A percentile compares a stretch with the other conserved stretches of the same genome.
These are phyloP conservation scores for Candida ponderosae DNA, from an alignment of 805 yeast genomes.

Conservation along the genomic window DNA sequence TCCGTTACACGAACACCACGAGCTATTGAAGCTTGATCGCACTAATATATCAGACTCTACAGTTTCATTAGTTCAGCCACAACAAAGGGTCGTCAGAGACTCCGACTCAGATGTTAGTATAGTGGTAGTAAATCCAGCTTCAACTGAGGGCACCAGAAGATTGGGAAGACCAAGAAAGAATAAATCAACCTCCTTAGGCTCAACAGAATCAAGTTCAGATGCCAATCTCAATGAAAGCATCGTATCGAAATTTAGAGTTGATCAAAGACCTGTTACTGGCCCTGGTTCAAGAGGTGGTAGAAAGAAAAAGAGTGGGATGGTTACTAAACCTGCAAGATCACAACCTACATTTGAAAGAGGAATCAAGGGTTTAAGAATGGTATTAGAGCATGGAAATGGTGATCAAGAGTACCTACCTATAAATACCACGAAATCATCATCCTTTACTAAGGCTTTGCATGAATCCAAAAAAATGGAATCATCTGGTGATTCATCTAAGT, in stretches of 20 bases:
- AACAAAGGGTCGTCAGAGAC: conserved; percentile 16
- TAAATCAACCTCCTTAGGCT: background rate
- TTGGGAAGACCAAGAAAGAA: conserved; percentile 20
- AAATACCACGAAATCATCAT: too few species aligned
- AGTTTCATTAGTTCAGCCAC: too few species aligned
- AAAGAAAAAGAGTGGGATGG: conserved; percentile 1
- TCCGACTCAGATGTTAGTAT: conserved; percentile 14
- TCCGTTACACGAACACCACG: background rate
- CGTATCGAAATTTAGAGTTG: conserved; percentile 18
- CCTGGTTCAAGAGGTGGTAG: conserved; percentile 22
- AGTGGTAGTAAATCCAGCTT: conserved; percentile 20
- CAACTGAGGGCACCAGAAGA: conserved; percentile 15
- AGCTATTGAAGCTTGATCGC: background rate
- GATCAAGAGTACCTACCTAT: background rate
- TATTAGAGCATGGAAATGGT: background rate
- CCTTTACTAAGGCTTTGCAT: too few species aligned
- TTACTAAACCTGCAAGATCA: conserved; percentile 2
- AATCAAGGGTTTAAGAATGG: background rate
- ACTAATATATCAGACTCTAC: background rate
- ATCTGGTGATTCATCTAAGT: too few species aligned
- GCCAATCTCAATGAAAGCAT: conserved; percentile 16
- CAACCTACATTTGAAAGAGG: conserved; percentile 1
- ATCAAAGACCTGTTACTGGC: conserved; percentile 16
- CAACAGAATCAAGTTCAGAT: conserved; percentile 5
- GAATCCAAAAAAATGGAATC: too few species aligned